Evolutionary conservation across 1,284 basidiomycete species (phyloP).

Genomic region (Ceratobasidium theobromae): DNA sequence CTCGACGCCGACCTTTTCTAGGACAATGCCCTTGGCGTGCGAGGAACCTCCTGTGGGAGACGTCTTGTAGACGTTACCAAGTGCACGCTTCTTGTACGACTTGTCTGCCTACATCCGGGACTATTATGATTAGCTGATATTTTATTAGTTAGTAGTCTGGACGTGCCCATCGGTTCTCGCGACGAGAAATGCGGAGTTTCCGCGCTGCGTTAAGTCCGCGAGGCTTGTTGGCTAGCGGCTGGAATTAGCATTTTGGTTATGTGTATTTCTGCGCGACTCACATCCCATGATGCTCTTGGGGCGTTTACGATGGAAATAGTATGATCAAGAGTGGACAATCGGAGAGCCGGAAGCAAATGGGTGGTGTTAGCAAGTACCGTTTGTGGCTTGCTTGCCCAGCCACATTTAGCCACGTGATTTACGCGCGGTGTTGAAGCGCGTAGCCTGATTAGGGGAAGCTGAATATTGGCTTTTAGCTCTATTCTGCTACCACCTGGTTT

Average conservation of each 20-base stretch:
- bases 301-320: slow-evolving; percentile 37
- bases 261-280: slow-evolving; percentile 38
- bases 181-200: slow-evolving; percentile 93
- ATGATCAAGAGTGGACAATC: slow-evolving; percentile 15
- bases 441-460: no score
- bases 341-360: slow-evolving; percentile 24
- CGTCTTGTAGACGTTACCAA: slow-evolving; percentile 99
- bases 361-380: not conserved
- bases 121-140: slow-evolving; percentile 25
- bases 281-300: slow-evolving; percentile 45
- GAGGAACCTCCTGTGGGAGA: slow-evolving; percentile 99
- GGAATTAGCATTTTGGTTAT: not conserved
- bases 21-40: slow-evolving; percentile 99
- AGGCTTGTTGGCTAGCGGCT: slow-evolving; percentile 78
- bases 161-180: slow-evolving; percentile 95
- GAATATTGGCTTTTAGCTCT: not conserved
- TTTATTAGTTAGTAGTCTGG: slow-evolving; percentile 24
- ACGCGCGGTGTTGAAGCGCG: slow-evolving; percentile 2
- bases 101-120: slow-evolving; percentile 80
- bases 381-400: slow-evolving; percentile 15
- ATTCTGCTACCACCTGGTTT: not conserved
- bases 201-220: slow-evolving; percentile 99
- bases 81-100: slow-evolving; percentile 98
- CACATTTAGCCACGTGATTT: not conserved
- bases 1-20: slow-evolving; percentile 96